A percentile compares a stretch with the other conserved stretches of the same genome.
Conservation (phyloP, 2,329 filamentous ascomycete genomes). For the Talaromyces sp. region DNA sequence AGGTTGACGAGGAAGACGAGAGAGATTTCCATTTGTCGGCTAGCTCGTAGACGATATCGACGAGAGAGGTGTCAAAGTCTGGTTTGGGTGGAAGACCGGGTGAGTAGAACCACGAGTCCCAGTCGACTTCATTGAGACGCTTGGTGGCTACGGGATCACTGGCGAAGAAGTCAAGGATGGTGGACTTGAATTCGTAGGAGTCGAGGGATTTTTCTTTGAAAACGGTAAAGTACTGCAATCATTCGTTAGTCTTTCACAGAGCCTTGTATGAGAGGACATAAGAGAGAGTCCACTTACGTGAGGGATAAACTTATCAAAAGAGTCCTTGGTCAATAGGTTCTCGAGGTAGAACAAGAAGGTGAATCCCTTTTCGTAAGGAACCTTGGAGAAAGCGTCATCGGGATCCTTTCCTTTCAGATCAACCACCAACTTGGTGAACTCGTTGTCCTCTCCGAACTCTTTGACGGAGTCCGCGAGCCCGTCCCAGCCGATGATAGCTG, state of each 20-base stretch:
- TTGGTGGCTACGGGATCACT: conserved; percentile 59
- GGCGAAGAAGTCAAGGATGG: conserved; percentile 79
- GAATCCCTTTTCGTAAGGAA: conserved; percentile 97
- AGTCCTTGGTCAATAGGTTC: conserved; percentile 74
- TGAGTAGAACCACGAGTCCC: conserved; percentile 85
- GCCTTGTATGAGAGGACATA: background rate
- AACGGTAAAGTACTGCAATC: conserved; percentile 68
- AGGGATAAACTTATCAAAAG: conserved; percentile 93
- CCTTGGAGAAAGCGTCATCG: conserved; percentile 87
- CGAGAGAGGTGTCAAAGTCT: conserved; percentile 81
- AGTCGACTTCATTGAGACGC: conserved; percentile 71
- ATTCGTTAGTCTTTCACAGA: too few species aligned
- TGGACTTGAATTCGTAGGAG: conserved; percentile 89
- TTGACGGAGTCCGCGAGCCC: conserved; percentile 75
- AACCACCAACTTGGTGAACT: conserved; percentile 88
- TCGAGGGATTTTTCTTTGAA: conserved; percentile 86
- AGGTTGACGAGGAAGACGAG: conserved; percentile 30
- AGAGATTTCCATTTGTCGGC: conserved; percentile 73
- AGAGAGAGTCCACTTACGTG: conserved; percentile 47
- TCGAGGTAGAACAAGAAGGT: conserved; percentile 91
- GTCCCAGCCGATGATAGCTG: conserved; percentile 94
- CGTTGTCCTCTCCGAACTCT: conserved; percentile 75
- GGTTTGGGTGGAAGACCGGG: conserved; percentile 88
- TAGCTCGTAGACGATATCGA: conserved; percentile 78
- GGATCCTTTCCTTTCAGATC: conserved; percentile 88